Conservation (phyloP, 1,284 basidiomycete genomes). For the Pisolithus thermaeus region DNA sequence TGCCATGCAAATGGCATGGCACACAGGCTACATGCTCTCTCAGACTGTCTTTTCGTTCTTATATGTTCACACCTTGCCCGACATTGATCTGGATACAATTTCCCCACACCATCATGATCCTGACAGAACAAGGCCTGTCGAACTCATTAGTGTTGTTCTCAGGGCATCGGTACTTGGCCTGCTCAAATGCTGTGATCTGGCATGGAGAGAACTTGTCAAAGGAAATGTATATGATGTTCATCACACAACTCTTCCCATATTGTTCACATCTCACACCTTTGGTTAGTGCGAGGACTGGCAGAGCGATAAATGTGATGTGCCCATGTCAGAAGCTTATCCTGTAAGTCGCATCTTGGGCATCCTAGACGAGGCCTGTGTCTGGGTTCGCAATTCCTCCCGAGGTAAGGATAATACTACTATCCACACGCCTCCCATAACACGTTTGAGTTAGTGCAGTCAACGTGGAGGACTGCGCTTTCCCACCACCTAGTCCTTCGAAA, state of each 20-base stretch:
- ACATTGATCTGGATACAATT: constrained; percentile 54
- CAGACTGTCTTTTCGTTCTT: constrained; percentile 84
- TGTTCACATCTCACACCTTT: constrained; percentile 10
- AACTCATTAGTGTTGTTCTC: constrained; percentile 66
- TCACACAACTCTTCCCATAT: constrained; percentile 16
- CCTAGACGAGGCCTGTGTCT: constrained; percentile 57
- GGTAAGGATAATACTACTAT: constrained; percentile 21
- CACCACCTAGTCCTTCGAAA: constrained; percentile 54
- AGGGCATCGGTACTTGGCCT: constrained; percentile 66
- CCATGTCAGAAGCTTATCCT: constrained; percentile 67
- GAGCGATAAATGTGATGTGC: constrained; percentile 79
- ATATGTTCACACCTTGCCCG: constrained; percentile 66
- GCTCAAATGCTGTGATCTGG: constrained; percentile 79
- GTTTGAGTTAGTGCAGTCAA: constrained; percentile 29
- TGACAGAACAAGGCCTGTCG: constrained; percentile 38
- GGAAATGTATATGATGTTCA: constrained; percentile 73
- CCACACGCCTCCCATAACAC: background rate
- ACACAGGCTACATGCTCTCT: constrained; percentile 75
- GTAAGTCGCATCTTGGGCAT: constrained; percentile 51
- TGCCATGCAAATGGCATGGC: constrained; percentile 74
- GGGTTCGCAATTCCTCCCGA: constrained; percentile 40
- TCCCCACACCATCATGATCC: constrained; percentile 21
- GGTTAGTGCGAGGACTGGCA: constrained; percentile 86
- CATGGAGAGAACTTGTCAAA: constrained; percentile 75
- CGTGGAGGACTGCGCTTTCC: constrained; percentile 45